Evolutionary conservation across 1,139 yeast species (phyloP).

Genomic region (Pichia terricola): DNA sequence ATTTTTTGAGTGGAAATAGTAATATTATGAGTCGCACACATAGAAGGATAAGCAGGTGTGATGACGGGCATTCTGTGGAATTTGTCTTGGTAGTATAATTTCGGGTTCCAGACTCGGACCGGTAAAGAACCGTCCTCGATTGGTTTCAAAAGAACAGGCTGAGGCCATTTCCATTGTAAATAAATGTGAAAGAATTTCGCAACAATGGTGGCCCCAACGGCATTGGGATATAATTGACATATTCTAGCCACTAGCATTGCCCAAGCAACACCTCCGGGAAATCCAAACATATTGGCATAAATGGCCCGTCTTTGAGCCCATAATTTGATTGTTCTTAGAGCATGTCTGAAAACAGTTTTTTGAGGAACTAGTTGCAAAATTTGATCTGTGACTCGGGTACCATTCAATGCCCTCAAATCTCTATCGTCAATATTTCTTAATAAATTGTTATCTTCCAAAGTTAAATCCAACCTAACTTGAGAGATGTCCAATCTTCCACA

Average conservation of each 20-base stretch:
- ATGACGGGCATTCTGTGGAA: constrained; percentile 97
- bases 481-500: constrained; percentile 77
- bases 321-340: constrained; percentile 80
- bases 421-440: constrained; percentile 81
- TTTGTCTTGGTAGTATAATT: constrained; percentile 77
- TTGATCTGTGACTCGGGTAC: constrained; percentile 96
- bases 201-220: constrained; percentile 84
- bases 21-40: constrained; percentile 98
- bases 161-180: constrained; percentile 96
- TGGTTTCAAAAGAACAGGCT: constrained; percentile 83
- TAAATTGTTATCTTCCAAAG: constrained; percentile 75
- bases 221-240: constrained; percentile 93
- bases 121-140: constrained; percentile 97
- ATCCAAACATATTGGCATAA: constrained; percentile 90
- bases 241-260: constrained; percentile 97
- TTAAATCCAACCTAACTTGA: constrained; percentile 64
- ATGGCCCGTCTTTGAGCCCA: constrained; percentile 95
- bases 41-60: constrained; percentile 97
- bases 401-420: constrained; percentile 82
- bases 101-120: constrained; percentile 95
- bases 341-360: constrained; percentile 86
- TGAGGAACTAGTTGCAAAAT: constrained; percentile 83
- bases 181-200: constrained; percentile 81
- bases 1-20: constrained; percentile 79
- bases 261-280: constrained; percentile 99